Evolutionary conservation across 371 early-diverging fungal genomes (phyloP), one percentile per base, ranked within the genome.

Genomic region (Mortierella sp.): DNA sequence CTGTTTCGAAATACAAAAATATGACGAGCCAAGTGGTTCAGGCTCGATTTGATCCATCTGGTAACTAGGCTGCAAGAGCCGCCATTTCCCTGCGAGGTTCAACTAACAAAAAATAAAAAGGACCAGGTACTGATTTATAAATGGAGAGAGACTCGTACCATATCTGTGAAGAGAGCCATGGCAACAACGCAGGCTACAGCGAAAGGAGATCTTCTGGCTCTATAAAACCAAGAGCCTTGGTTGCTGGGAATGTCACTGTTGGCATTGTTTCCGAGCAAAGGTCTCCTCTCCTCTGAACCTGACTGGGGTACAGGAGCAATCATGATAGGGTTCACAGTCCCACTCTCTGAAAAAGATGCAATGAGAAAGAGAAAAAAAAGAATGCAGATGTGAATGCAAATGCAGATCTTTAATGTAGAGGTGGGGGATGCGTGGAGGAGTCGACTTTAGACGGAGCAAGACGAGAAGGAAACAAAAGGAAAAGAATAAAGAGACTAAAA

Each of bases 141-240:
- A n/a, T 24, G 39, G 56, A 37, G n/a, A 46, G 44, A 30, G 39
- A 64, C 42, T 37, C 39, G 31, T 58, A 70, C 62, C 72, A 70
- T 82, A 55, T 82, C 86, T 67, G 82, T 85, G 62, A 87, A 87
- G 26, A 87, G 72, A 12, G 87, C 86, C 71, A 84, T 78, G 39
- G 86, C 86, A 8, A 86, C 86, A 1, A 85, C 85, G 51, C 81
- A 81, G 19, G 86, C 85, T n/a, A 85, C 80, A 28, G 85, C 78
- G 7, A 82, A 21, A 39, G 73, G 79, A 3, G 86, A 82, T 30
- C 79, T 75, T 41, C 87, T 65, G 39, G 82, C 80, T 56, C 83
- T 79, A 47, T 64, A 60, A 4, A 49, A 50, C 17, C 21, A 17
- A 3, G 75, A 75, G 15, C 60, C 28, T 15, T 58, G 19, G 14